phyloP scores from a whole-genome alignment of 2,329 filamentous ascomycete species.

The Pseudocercospora cruenta region DNA sequence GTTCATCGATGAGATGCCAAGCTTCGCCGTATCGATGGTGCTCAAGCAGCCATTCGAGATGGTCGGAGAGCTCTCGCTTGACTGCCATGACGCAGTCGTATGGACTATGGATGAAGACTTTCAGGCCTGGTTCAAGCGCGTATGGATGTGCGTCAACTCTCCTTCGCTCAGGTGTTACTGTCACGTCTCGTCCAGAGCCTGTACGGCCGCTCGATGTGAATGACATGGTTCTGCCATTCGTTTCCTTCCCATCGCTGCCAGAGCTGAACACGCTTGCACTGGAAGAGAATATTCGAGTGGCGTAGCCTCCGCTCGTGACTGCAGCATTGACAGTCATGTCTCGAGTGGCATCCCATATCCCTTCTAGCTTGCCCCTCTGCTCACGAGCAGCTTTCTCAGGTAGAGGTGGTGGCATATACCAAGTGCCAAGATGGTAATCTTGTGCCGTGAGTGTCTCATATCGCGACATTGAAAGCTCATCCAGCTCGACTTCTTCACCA shows the following conservation, averaged over 20 bases:
- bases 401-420: slow-evolving; percentile 73
- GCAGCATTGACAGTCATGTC: slow-evolving; percentile 20
- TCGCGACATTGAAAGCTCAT: slow-evolving; percentile 81
- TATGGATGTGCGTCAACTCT: slow-evolving; percentile 49
- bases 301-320: slow-evolving; percentile 68
- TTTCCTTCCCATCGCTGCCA: slow-evolving; percentile 43
- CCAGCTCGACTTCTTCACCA: slow-evolving; percentile 81
- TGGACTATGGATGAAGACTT: slow-evolving; percentile 94
- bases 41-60: slow-evolving; percentile 82
- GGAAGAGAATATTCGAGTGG: slow-evolving; percentile 83
- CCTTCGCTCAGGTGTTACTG: slow-evolving; percentile 22
- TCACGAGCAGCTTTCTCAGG: slow-evolving; percentile 58
- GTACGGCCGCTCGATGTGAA: slow-evolving; percentile 39
- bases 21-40: slow-evolving; percentile 80
- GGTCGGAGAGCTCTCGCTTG: slow-evolving; percentile 82
- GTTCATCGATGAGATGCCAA: slow-evolving; percentile 85
- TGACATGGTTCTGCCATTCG: slow-evolving; percentile 38
- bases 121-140: slow-evolving; percentile 61
- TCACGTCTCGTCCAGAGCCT: slow-evolving; percentile 40
- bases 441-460: slow-evolving; percentile 83
- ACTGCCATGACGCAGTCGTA: slow-evolving; percentile 95
- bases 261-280: slow-evolving; percentile 70
- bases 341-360: slow-evolving; percentile 76
- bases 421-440: slow-evolving; percentile 86
- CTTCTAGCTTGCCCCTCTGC: slow-evolving; percentile 76